Percentiles rank a stretch among this genome's conserved stretches.
These are phyloP conservation scores for Candida glaebosa DNA, from an alignment of 805 yeast genomes.

Conservation along the genomic window DNA sequence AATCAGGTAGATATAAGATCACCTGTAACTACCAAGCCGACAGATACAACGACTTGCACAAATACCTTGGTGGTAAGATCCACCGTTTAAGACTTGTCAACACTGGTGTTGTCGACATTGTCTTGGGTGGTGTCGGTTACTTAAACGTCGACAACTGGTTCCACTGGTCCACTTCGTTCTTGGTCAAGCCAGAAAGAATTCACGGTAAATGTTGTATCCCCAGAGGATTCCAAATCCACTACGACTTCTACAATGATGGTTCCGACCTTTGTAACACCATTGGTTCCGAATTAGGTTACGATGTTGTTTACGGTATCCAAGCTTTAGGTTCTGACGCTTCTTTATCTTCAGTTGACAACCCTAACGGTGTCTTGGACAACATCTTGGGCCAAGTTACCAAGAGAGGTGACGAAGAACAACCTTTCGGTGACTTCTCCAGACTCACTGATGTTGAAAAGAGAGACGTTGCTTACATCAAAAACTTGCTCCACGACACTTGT, in stretches of 20 bases:
- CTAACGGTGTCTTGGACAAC: not conserved
- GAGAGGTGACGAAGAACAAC: not conserved
- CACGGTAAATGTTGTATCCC: slow-evolving; percentile 23
- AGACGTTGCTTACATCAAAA: not conserved
- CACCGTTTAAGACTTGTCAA: slow-evolving; percentile 16
- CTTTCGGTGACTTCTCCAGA: not conserved
- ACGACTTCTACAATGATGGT: slow-evolving; percentile 11
- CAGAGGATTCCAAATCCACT: slow-evolving; percentile 16
- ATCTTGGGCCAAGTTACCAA: not conserved
- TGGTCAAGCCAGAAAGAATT: slow-evolving; percentile 16
- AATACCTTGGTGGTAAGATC: slow-evolving; percentile 13
- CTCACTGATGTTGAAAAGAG: not conserved
- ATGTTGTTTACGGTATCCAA: not conserved
- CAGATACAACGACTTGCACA: slow-evolving; percentile 15
- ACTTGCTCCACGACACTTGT: not conserved
- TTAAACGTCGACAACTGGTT: slow-evolving; percentile 12
- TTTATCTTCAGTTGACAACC: not conserved
- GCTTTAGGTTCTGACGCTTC: not conserved
- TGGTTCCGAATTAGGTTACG: not conserved
- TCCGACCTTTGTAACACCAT: not conserved
- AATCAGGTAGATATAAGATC: slow-evolving; percentile 16
- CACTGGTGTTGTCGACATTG: slow-evolving; percentile 19
- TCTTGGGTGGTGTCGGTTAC: slow-evolving; percentile 10
- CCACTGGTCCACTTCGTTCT: slow-evolving; percentile 20
- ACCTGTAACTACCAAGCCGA: slow-evolving; percentile 22